Evolutionary conservation across 805 yeast species (phyloP), one percentile per base, ranked within the genome.

Genomic region (Suhomyces pyralidae): DNA sequence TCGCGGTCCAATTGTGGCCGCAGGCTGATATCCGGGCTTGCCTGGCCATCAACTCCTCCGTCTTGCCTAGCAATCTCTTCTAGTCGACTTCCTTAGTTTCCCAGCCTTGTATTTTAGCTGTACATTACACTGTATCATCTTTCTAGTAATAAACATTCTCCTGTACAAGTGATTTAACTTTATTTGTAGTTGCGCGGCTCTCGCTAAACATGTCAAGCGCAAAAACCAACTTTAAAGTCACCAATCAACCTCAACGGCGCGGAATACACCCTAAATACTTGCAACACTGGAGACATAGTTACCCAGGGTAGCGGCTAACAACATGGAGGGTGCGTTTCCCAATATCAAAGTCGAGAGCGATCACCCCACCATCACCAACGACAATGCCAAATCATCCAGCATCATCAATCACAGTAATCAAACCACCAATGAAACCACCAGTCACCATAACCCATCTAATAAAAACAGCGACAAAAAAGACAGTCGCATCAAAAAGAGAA

Each of bases 401-500:
- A 32, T 6, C 12, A 10, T 2, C 36, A n/a, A 32, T 9, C 1
- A 15, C 17, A 32, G 7, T 17, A n/a, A 2, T 6, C 3, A 22
- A 17, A n/a, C 7, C 36, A 32, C 3, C 17, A 32, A 7, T 8
- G 2, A 20, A 2, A 20, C 7, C 36, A n/a, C 1, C 20, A 24
- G 4, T 20, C 22, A 20, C 22, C 2, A 20, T 2, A 20, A 25
- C 8, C 5, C 15, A 10, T 22, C 25, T 22, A 22, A 6, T 22
- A 22, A 22, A 22, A 22, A 5, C 7, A 5, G 25, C n/a, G 44
- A 40, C 28, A 15, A 43, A 15, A 24, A 45, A 30, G 26, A 17
- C 24, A 10, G 38, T 15, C 45, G 50, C 22, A 62, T 69, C 47
- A 69, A 67, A 52, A 74, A 73, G 60, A 54, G 78, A 19, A 73